Evolutionary conservation across 139 green algal genomes (phyloP).

Genomic region (Chlorella vulgaris): DNA sequence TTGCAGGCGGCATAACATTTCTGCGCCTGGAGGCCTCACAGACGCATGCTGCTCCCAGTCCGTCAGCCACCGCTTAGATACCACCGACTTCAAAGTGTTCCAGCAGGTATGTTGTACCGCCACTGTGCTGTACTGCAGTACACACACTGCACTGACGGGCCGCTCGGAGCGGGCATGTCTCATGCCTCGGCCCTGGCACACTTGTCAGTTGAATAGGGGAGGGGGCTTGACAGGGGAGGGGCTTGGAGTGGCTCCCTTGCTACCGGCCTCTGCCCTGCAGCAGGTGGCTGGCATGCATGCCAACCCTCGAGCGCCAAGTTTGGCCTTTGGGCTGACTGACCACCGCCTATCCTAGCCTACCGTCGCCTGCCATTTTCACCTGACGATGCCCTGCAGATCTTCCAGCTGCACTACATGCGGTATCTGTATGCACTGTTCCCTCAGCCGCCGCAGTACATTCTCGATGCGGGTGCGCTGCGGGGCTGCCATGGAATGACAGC

Average conservation of each 20-base stretch:
- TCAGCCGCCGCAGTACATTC: conserved; percentile 1
- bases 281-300: too few species aligned
- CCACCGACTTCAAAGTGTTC: conserved; percentile 15
- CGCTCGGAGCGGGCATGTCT: background rate
- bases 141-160: background rate
- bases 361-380: background rate
- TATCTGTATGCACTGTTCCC: conserved; percentile 14
- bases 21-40: too few species aligned
- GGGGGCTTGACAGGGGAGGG: too few species aligned
- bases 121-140: background rate
- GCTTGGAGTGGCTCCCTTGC: too few species aligned
- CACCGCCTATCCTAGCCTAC: background rate
- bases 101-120: background rate
- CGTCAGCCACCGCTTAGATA: background rate
- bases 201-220: too few species aligned
- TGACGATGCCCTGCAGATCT: conserved; percentile 4
- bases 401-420: conserved; percentile 6
- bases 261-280: too few species aligned
- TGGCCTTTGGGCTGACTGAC: background rate
- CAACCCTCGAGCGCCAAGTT: too few species aligned
- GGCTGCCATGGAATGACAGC: too few species aligned
- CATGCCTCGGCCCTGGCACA: too few species aligned
- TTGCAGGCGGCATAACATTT: too few species aligned
- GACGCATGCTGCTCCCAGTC: conserved; percentile 15
- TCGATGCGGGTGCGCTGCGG: conserved; percentile 34